phyloP scores from a whole-genome alignment of 2,329 filamentous ascomycete genomes.

The Talaromyces sp. region DNA sequence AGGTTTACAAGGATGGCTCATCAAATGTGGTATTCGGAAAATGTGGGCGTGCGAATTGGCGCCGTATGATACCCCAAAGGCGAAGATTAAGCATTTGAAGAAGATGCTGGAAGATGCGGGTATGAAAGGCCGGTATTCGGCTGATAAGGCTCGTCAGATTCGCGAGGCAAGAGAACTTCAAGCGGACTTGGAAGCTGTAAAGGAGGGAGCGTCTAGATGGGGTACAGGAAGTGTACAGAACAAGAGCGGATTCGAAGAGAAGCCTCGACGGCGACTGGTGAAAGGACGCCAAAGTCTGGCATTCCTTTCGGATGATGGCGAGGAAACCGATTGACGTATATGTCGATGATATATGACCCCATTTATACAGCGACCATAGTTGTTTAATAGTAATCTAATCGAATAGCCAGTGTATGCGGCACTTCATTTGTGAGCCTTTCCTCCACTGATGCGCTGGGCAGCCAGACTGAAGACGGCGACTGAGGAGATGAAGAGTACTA shows the following conservation, averaged over 20 bases:
- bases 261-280: slow-evolving; percentile 42
- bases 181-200: slow-evolving; percentile 79
- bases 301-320: slow-evolving; percentile 69
- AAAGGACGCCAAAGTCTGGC: slow-evolving; percentile 47
- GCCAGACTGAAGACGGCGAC: slow-evolving; percentile 91
- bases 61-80: slow-evolving; percentile 67
- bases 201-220: slow-evolving; percentile 78
- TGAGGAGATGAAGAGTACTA: slow-evolving; percentile 93
- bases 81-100: slow-evolving; percentile 80
- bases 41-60: slow-evolving; percentile 86
- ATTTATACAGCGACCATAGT: not conserved
- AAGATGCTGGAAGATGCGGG: slow-evolving; percentile 75
- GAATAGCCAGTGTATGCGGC: not conserved
- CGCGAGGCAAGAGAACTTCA: slow-evolving; percentile 81
- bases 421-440: slow-evolving; percentile 34
- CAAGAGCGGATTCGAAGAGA: slow-evolving; percentile 38
- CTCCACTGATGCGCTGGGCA: slow-evolving; percentile 74
- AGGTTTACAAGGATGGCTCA: slow-evolving; percentile 77
- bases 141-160: slow-evolving; percentile 79
- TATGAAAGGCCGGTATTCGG: slow-evolving; percentile 85
- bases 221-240: slow-evolving; percentile 55
- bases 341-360: not conserved
- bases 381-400: not conserved
- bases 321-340: slow-evolving; percentile 53
- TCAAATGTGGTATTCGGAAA: slow-evolving; percentile 90